Conservation (phyloP, 169 alveolate genomes). For the Cryptosporidium baileyi region DNA sequence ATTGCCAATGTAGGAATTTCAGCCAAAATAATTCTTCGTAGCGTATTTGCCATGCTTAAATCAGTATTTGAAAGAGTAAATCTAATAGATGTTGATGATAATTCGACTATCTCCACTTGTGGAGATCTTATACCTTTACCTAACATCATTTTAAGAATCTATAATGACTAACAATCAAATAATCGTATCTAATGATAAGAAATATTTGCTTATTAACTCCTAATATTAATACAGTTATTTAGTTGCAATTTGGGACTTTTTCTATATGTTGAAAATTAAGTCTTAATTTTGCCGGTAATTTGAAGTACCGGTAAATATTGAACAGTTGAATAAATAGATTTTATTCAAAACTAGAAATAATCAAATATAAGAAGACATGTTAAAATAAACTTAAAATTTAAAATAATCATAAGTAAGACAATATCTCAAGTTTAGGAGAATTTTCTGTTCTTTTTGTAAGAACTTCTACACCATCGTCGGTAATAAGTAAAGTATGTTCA, state of each 20-base stretch:
- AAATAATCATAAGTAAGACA: background rate
- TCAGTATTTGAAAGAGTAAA: conserved; percentile 89
- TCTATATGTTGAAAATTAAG: background rate
- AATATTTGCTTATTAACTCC: background rate
- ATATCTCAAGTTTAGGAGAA: conserved; percentile 90
- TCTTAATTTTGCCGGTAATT: conserved; percentile 53
- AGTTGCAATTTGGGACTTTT: too few relatives aligned
- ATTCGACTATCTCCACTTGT: conserved; percentile 79
- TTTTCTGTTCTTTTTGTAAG: conserved; percentile 89
- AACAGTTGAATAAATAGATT: conserved; percentile 12
- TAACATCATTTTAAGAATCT: conserved; percentile 73
- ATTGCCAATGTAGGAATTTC: conserved; percentile 97
- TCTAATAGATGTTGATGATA: conserved; percentile 77
- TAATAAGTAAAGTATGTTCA: conserved; percentile 96
- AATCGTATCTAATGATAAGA: too few relatives aligned
- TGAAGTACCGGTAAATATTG: conserved; percentile 40
- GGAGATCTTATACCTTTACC: conserved; percentile 77
- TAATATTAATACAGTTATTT: too few relatives aligned
- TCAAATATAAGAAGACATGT: background rate
- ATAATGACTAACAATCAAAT: background rate
- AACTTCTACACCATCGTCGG: conserved; percentile 93
- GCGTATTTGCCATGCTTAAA: conserved; percentile 92
- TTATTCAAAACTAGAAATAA: background rate
- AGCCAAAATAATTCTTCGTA: conserved; percentile 92
- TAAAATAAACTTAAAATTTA: background rate